phyloP scores from a whole-genome alignment of 768 basidiomycete species.

The Kwoniella dejecticola region DNA sequence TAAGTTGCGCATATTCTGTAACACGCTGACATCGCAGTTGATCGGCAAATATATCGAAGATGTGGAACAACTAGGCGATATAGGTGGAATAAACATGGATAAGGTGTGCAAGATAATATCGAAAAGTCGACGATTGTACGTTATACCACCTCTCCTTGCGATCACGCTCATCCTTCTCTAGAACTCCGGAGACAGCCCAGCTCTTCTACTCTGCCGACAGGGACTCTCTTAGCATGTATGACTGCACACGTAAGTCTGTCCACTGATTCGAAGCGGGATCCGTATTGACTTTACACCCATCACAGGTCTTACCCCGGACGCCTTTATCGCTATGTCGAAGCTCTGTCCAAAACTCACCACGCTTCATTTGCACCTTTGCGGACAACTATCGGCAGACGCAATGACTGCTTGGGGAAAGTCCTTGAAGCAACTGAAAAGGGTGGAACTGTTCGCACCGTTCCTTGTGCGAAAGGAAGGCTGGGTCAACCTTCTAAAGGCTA shows the following conservation, averaged over 20 bases:
- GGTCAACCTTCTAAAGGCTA: constrained; percentile 70
- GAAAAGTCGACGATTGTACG: constrained; percentile 78
- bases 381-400: constrained; percentile 65
- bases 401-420: constrained; percentile 61
- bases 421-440: constrained; percentile 67
- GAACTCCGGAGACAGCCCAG: constrained; percentile 74
- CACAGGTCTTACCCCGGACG: constrained; percentile 69
- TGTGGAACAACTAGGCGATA: constrained; percentile 71
- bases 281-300: no score
- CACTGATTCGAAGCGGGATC: no score
- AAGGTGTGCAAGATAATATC: constrained; percentile 79
- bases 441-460: constrained; percentile 80
- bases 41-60: constrained; percentile 85
- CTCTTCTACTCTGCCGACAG: constrained; percentile 81
- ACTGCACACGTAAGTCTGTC: constrained; percentile 78
- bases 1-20: constrained; percentile 45
- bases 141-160: constrained; percentile 28
- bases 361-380: constrained; percentile 82
- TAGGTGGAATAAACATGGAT: constrained; percentile 80
- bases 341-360: constrained; percentile 82
- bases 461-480: constrained; percentile 70
- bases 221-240: constrained; percentile 72
- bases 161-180: constrained; percentile 47
- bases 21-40: constrained; percentile 60
- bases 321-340: constrained; percentile 69